Evolutionary conservation across 2,329 filamentous ascomycete species (phyloP).

Genomic region (Falciphora oryzae): DNA sequence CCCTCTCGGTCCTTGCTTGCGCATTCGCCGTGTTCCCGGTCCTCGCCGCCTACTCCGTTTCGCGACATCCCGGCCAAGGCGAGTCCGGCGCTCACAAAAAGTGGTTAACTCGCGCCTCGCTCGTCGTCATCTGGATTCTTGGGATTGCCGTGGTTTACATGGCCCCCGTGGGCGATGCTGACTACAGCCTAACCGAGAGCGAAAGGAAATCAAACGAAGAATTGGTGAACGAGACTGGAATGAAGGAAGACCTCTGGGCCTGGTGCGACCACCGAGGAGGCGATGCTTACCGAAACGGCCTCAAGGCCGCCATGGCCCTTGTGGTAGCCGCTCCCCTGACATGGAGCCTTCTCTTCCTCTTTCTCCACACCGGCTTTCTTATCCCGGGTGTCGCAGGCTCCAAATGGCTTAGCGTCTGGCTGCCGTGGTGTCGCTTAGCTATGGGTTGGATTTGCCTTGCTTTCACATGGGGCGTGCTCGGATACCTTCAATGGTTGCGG

Average conservation of each 20-base stretch:
- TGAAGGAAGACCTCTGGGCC: not conserved
- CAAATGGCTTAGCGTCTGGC: not conserved
- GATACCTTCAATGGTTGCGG: conserved; percentile 10
- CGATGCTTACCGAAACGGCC: conserved; percentile 13
- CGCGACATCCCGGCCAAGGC: conserved; percentile 9
- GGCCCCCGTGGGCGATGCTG: conserved; percentile 15
- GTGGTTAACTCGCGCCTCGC: conserved; percentile 14
- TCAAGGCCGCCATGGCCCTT: conserved; percentile 10
- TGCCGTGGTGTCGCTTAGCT: conserved; percentile 10
- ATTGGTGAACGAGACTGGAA: not conserved
- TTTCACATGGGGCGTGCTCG: conserved; percentile 15
- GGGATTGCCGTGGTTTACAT: conserved; percentile 12
- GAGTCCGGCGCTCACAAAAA: conserved; percentile 9
- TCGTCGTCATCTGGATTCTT: conserved; percentile 15
- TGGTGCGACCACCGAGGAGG: conserved; percentile 17
- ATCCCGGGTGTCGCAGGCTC: conserved; percentile 13
- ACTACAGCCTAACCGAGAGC: conserved; percentile 12
- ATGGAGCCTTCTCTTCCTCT: conserved; percentile 15
- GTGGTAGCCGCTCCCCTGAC: conserved; percentile 15
- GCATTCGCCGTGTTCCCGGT: conserved; percentile 15
- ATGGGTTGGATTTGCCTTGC: conserved; percentile 11
- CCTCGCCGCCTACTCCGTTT: conserved; percentile 14
- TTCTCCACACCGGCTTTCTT: conserved; percentile 14
- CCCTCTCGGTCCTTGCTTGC: conserved; percentile 14
- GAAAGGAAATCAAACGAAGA: not conserved